Percentiles rank a stretch among this genome's conserved stretches.
phyloP scores from a whole-genome alignment of 2,329 filamentous ascomycete species.

The Cordyceps cicadae region DNA sequence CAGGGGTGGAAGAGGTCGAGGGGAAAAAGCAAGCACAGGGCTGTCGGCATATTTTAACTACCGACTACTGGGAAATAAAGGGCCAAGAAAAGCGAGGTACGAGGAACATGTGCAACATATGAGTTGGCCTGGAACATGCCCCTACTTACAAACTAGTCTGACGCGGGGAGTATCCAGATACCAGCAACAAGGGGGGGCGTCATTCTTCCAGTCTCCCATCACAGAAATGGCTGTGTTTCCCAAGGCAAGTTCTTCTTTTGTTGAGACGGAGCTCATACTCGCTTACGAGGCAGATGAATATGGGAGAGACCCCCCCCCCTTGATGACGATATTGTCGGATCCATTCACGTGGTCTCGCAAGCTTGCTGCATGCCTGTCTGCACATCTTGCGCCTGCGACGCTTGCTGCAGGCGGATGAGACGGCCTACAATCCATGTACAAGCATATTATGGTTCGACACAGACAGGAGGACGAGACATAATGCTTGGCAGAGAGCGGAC shows the following conservation, averaged over 20 bases:
- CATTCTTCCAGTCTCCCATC: background rate
- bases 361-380: background rate
- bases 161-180: background rate
- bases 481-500: background rate
- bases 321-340: background rate
- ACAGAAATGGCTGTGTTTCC: no score
- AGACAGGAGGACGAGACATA: background rate
- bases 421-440: background rate
- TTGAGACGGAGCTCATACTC: background rate
- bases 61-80: background rate
- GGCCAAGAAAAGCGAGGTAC: background rate
- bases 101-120: background rate
- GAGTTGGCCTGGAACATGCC: slow-evolving; percentile 1
- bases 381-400: background rate
- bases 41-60: slow-evolving; percentile 2
- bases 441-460: background rate
- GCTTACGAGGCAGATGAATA: background rate
- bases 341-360: background rate
- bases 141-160: background rate
- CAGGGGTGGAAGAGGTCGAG: background rate
- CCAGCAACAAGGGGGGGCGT: background rate
- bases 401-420: background rate
- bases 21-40: background rate
- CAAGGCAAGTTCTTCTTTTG: no score
- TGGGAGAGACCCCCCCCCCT: background rate